Evolutionary conservation across 2,329 filamentous ascomycete species (phyloP).

Genomic region (Neofusicoccum kwambonambiense): DNA sequence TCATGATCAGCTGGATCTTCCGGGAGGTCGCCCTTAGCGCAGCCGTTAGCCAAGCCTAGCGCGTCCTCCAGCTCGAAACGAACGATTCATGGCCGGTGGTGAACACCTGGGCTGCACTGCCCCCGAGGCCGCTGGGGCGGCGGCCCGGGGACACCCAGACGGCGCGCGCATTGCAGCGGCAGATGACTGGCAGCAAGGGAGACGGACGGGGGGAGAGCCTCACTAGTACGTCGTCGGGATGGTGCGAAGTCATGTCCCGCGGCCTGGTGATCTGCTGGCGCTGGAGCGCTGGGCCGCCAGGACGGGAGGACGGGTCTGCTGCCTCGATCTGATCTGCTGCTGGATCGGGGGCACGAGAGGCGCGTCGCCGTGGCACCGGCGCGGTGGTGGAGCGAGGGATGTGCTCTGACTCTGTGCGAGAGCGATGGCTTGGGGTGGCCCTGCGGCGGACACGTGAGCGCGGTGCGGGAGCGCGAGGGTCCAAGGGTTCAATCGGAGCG

Average conservation of each 20-base stretch:
- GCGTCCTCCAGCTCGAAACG: background rate
- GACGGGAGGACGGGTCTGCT: background rate
- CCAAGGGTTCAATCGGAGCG: too few species aligned
- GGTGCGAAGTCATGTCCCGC: constrained; percentile 11
- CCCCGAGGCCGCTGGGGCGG: too few species aligned
- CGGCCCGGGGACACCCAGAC: background rate
- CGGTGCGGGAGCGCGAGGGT: background rate
- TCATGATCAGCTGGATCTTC: constrained; percentile 17
- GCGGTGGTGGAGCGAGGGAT: constrained; percentile 11
- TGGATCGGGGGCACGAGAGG: background rate
- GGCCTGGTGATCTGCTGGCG: background rate
- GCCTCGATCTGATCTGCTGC: constrained; percentile 8
- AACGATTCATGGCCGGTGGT: background rate
- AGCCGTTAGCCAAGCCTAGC: constrained; percentile 4
- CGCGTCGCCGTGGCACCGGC: constrained; percentile 8
- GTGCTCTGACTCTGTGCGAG: background rate
- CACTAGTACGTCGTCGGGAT: constrained; percentile 11
- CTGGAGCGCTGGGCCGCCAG: background rate
- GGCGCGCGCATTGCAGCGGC: constrained; percentile 1
- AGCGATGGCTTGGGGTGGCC: background rate
- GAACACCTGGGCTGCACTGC: too few species aligned
- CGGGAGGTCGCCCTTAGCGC: constrained; percentile 11
- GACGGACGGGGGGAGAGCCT: constrained; percentile 4
- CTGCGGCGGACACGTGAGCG: background rate
- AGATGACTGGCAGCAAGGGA: constrained; percentile 12